Base-by-base conservation (phyloP, 805 yeast species). In the Wickerhamiella sergipiensis region DNA sequence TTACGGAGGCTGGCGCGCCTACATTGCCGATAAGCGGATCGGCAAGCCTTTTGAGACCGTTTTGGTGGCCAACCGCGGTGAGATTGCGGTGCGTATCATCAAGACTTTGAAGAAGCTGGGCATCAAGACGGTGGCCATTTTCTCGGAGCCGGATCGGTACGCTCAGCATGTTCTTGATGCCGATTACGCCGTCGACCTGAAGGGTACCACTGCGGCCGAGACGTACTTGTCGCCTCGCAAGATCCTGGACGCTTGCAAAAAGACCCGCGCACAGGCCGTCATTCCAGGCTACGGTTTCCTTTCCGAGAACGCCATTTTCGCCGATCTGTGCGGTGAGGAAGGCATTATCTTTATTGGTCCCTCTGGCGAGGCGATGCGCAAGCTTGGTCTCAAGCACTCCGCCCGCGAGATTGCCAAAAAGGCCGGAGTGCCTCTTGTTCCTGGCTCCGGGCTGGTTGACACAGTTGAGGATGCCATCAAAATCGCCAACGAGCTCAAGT, bases 231-330 rank as follows among this genome's bases (percentile, higher is more conserved):
- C 83, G 58, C 78, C 83, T 55, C 95, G 89, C 42, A 88, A 90
- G 70, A 84, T 90, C 54, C 74, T 90, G 44, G 73, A 74, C 38
- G 96, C 95, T 8, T 95, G 96, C 47, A 85, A 85, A 64, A 73
- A 75, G 49, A 75, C 94, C 0, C 81, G 81, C 6, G 85, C 97
- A 33, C 85, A 92, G 64, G 97, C 97, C n/a, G 88, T 90, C 56
- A 84, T 92, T 56, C 98, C 98, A 6, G 98, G 98, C 53, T 90
- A 92, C 64, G 98, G 98, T 3, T 90, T 90, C 74, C 71, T 90
- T 42, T 86, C 96, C 17, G 98, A 90, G 68, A 90, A 90, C 66
- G 97, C 97, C 21, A 96, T 86, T 52, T 90, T 90, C 64, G 85
- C 97, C 46, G 96, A 89, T 64, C 77, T 87, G 62, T 81, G 95